Conservation (phyloP, 2,329 filamentous ascomycete species). For the Claviceps sp. region DNA sequence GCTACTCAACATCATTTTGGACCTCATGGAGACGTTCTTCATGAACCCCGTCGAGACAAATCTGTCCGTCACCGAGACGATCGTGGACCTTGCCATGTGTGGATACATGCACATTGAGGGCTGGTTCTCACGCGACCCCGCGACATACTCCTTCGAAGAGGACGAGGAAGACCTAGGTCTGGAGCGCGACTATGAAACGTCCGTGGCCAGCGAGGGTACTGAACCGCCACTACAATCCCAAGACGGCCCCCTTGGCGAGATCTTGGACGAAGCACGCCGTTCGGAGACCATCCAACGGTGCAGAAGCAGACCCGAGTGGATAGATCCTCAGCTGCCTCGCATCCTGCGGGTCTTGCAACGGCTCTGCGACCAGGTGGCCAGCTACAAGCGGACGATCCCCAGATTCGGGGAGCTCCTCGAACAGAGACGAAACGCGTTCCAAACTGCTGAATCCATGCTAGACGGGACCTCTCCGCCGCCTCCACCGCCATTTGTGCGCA, state of each 20-base stretch:
- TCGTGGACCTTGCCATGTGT: slow-evolving; percentile 73
- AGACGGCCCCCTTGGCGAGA: background rate
- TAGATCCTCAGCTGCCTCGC: slow-evolving; percentile 32
- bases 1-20: slow-evolving; percentile 50
- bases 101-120: slow-evolving; percentile 74
- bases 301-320: slow-evolving; percentile 40
- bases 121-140: slow-evolving; percentile 72
- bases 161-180: slow-evolving; percentile 22
- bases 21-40: slow-evolving; percentile 68
- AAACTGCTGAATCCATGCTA: slow-evolving; percentile 40
- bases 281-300: slow-evolving; percentile 36
- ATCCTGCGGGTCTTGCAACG: slow-evolving; percentile 44
- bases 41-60: slow-evolving; percentile 88
- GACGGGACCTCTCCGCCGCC: slow-evolving; percentile 14
- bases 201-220: slow-evolving; percentile 2
- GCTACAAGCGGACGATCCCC: slow-evolving; percentile 50
- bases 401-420: slow-evolving; percentile 61
- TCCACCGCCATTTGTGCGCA: slow-evolving; percentile 12
- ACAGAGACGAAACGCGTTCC: slow-evolving; percentile 50
- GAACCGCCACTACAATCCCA: background rate
- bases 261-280: slow-evolving; percentile 19
- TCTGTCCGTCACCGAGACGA: slow-evolving; percentile 68
- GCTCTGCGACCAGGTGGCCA: slow-evolving; percentile 47
- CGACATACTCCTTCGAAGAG: slow-evolving; percentile 39
- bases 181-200: slow-evolving; percentile 5